phyloP scores from a whole-genome alignment of 2,329 filamentous ascomycete genomes.

The Fusarium agapanthi region DNA sequence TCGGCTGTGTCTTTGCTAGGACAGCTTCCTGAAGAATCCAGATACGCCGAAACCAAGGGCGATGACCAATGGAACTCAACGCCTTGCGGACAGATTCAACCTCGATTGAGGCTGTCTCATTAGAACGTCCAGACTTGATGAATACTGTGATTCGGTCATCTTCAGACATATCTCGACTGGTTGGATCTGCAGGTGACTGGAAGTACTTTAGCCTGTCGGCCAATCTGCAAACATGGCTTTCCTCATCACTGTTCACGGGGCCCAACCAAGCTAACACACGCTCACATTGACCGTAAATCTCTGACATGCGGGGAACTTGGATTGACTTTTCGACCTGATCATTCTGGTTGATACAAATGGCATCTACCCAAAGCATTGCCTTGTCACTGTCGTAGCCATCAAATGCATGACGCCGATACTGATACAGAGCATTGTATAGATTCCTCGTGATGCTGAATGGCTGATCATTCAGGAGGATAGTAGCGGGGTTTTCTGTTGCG shows the following conservation, averaged over 20 bases:
- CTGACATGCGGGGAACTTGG: slow-evolving; percentile 19
- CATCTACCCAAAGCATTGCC: slow-evolving; percentile 5
- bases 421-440: neutral
- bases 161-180: accelerated
- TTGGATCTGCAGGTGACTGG: accelerated
- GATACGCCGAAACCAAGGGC: slow-evolving; percentile 17
- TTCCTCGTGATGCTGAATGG: slow-evolving; percentile 5
- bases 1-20: neutral
- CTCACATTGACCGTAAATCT: slow-evolving; percentile 21
- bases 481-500: neutral
- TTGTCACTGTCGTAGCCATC: accelerated
- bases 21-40: slow-evolving; percentile 28
- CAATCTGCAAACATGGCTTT: neutral
- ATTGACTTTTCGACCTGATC: slow-evolving; percentile 10
- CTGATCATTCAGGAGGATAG: neutral
- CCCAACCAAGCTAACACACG: slow-evolving; percentile 21
- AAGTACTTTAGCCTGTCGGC: neutral
- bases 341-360: slow-evolving; percentile 20
- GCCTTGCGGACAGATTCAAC: neutral
- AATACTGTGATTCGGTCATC: neutral
- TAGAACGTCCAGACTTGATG: neutral
- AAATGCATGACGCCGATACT: neutral
- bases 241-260: neutral
- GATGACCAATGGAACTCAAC: neutral
- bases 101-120: accelerated